Base-by-base conservation (phyloP, 805 yeast species). In the Kluyveromyces lactis region DNA sequence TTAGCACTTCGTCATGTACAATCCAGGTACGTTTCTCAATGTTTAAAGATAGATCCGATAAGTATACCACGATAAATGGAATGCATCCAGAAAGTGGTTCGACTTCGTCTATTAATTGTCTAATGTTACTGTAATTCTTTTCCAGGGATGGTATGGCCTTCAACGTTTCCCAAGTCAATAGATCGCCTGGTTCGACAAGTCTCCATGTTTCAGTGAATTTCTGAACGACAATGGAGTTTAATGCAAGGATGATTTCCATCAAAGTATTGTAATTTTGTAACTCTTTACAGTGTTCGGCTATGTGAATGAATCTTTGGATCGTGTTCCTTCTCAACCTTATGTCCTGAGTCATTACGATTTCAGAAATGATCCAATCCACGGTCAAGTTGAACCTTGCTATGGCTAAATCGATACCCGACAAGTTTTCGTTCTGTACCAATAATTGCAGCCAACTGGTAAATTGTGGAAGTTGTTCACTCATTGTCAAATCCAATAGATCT, bases 291-390 rank as follows among this genome's bases (percentile, higher is more conserved):
- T 78, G 75, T 41, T 79, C 79, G 0, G 95, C 97, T 40, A 90
- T 65, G 50, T 86, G 95, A 42, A 90, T 86, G 51, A 84, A 86
- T 48, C 90, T 69, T n/a, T 86, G 79, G n/a, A 89, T 73, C 1
- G 89, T 72, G 41, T 75, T 69, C 31, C 78, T 75, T 47, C 90
- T 69, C 48, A 85, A 74, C 2, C 66, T 67, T 18, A 73, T 66
- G 31, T 71, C 65, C 41, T 68, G 69, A 8, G 95, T 86, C 44
- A 90, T 64, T 12, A 86, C 59, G 40, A 92, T 75, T 63, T 90
- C 96, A 0, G 95, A 85, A 26, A 85, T 77, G 30, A 89, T 79
- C 97, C 97, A 90, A 51, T 85, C 86, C 5, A 85, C 89, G 66
- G 85, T 79, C 43, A 90, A 64, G 55, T 90, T 89, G 68, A 89